Evolutionary conservation across 208 protist genomes (phyloP).

Genomic region (Acanthamoeba rhysodes): DNA sequence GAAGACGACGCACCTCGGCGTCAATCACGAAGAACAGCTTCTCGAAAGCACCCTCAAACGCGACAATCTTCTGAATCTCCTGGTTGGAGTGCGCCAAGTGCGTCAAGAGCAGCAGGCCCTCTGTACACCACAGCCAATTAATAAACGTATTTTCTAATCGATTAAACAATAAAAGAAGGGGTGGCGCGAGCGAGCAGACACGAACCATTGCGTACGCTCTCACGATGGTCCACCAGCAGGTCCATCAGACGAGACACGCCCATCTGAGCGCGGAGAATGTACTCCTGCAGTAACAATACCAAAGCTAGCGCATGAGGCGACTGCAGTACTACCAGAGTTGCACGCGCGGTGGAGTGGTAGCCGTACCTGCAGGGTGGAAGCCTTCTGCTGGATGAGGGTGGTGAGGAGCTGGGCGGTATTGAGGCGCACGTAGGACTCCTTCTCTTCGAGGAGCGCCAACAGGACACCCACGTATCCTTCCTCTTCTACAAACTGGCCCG

Average conservation of each 20-base stretch:
- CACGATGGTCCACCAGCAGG: neutral
- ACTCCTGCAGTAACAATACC: neutral
- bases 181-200: neutral
- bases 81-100: neutral
- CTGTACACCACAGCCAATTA: neutral
- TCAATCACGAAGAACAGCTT: conserved; percentile 23
- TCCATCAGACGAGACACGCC: conserved; percentile 33
- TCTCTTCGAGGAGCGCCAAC: conserved; percentile 27
- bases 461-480: neutral
- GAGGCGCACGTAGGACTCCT: conserved; percentile 46
- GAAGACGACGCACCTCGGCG: neutral
- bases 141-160: too few species aligned
- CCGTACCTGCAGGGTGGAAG: neutral
- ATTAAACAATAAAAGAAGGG: too few species aligned
- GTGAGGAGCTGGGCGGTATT: conserved; percentile 8
- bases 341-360: neutral
- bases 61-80: conserved; percentile 42
- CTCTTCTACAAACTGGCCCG: neutral
- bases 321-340: neutral
- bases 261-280: neutral
- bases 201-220: conserved; percentile 31
- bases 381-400: conserved; percentile 39
- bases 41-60: conserved; percentile 27
- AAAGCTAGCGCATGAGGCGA: too few species aligned
- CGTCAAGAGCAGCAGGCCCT: conserved; percentile 8